phyloP scores from a whole-genome alignment of 2,329 filamentous ascomycete species.

The Colletotrichum spaethianum region DNA sequence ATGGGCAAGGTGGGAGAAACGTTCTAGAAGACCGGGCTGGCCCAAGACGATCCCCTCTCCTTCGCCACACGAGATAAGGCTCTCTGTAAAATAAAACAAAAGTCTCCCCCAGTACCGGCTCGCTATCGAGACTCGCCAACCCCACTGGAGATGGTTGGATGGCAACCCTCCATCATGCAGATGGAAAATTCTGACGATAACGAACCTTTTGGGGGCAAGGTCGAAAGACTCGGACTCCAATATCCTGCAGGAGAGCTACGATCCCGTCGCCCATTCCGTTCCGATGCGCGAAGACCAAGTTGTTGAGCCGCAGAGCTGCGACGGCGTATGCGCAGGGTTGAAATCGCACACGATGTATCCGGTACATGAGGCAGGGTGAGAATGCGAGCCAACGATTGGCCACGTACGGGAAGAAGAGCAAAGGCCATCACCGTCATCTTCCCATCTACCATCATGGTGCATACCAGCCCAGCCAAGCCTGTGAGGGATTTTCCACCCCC shows the following conservation, averaged over 20 bases:
- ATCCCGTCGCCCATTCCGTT: neutral
- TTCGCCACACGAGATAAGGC: constrained; percentile 25
- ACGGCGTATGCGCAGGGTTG: constrained; percentile 6
- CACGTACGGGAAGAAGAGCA: neutral
- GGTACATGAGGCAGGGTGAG: neutral
- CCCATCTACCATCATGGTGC: constrained; percentile 24
- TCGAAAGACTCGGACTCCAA: neutral
- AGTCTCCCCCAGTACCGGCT: neutral
- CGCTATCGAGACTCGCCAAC: neutral
- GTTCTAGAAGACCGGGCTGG: constrained; percentile 31
- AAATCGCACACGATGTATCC: constrained; percentile 2
- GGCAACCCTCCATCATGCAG: constrained; percentile 12
- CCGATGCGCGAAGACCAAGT: neutral
- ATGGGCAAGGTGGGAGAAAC: constrained; percentile 31
- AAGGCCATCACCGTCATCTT: constrained; percentile 17
- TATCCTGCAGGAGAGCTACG: neutral
- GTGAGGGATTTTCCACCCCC: constrained; percentile 36
- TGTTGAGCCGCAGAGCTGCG: constrained; percentile 31
- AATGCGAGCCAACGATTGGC: neutral
- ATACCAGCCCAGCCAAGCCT: constrained; percentile 1
- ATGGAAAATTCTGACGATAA: neutral
- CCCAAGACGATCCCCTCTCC: neutral
- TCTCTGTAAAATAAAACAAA: neutral
- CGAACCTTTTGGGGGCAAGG: neutral
- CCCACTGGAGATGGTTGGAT: neutral